Evolutionary conservation across 1,284 basidiomycete genomes (phyloP).

Genomic region (Sporisorium iseilematis-ciliati): DNA sequence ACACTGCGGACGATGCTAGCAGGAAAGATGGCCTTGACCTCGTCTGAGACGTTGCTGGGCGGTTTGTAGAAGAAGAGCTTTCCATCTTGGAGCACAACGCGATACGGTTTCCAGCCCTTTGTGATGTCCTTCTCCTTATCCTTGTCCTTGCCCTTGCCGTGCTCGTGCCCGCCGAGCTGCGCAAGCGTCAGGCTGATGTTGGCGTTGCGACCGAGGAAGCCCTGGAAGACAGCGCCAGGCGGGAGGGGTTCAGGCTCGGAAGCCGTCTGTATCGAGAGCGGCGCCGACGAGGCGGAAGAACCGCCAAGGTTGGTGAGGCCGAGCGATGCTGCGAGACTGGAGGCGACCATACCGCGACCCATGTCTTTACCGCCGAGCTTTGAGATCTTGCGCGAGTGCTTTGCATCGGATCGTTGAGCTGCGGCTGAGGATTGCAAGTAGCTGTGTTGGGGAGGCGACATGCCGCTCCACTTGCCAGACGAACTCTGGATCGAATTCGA

Average conservation of each 20-base stretch:
- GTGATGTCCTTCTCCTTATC: conserved; percentile 62
- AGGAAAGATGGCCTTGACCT: conserved; percentile 63
- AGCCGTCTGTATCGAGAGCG: conserved; percentile 17
- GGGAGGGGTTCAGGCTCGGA: conserved; percentile 45
- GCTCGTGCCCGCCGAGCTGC: conserved; percentile 51
- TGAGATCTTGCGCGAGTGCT: conserved; percentile 50
- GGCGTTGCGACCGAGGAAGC: conserved; percentile 60
- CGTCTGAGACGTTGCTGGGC: conserved; percentile 57
- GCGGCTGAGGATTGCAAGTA: conserved; percentile 24
- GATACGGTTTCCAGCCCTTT: conserved; percentile 69
- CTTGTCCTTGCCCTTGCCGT: conserved; percentile 43
- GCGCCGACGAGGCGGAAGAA: conserved; percentile 6
- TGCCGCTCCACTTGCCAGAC: conserved; percentile 35
- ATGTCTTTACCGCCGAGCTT: conserved; percentile 46
- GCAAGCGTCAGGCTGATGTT: conserved; percentile 58
- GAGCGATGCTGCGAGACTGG: conserved; percentile 31
- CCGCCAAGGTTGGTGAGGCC: conserved; percentile 32
- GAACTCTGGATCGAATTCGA: conserved; percentile 23
- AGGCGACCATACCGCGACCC: conserved; percentile 30
- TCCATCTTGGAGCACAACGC: conserved; percentile 61
- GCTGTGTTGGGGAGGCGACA: conserved; percentile 39
- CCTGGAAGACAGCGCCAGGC: conserved; percentile 52
- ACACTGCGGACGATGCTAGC: conserved; percentile 32
- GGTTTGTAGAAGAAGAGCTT: conserved; percentile 67
- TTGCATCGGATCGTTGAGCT: conserved; percentile 12